phyloP scores from a whole-genome alignment of 2,329 filamentous ascomycete species.

The Claviceps arundinis region DNA sequence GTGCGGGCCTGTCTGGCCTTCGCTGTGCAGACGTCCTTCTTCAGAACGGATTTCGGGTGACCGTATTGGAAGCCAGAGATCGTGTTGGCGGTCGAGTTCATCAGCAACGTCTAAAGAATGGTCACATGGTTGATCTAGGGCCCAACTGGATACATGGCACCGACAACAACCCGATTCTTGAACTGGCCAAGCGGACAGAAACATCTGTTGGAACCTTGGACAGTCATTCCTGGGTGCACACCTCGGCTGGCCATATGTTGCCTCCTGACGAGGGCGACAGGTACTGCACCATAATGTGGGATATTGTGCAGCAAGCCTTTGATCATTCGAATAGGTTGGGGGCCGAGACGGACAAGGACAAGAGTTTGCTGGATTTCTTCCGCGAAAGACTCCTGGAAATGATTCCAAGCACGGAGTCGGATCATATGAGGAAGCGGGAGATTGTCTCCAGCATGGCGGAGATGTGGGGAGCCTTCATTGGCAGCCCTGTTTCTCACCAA shows the following conservation, averaged over 20 bases:
- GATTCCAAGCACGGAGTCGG: constrained; percentile 30
- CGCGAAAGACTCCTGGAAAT: constrained; percentile 27
- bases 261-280: constrained; percentile 29
- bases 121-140: constrained; percentile 42
- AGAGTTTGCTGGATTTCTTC: constrained; percentile 44
- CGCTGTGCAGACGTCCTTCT: constrained; percentile 56
- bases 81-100: constrained; percentile 53
- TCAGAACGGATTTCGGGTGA: constrained; percentile 51
- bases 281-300: constrained; percentile 48
- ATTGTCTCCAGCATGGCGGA: constrained; percentile 41
- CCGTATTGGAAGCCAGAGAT: constrained; percentile 54
- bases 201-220: constrained; percentile 38
- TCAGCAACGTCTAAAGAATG: constrained; percentile 35
- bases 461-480: constrained; percentile 60
- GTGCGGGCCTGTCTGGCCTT: constrained; percentile 58
- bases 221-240: constrained; percentile 39
- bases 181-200: constrained; percentile 48
- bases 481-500: constrained; percentile 48
- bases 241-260: constrained; percentile 41
- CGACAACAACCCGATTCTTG: constrained; percentile 54
- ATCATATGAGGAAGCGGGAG: constrained; percentile 26
- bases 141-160: constrained; percentile 77
- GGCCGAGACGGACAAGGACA: constrained; percentile 29
- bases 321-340: constrained; percentile 46
- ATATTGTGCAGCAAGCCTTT: constrained; percentile 55